Percentiles rank a stretch among this genome's conserved stretches.
phyloP scores from a whole-genome alignment of 768 basidiomycete species.

The Agrocybe chaxingu region DNA sequence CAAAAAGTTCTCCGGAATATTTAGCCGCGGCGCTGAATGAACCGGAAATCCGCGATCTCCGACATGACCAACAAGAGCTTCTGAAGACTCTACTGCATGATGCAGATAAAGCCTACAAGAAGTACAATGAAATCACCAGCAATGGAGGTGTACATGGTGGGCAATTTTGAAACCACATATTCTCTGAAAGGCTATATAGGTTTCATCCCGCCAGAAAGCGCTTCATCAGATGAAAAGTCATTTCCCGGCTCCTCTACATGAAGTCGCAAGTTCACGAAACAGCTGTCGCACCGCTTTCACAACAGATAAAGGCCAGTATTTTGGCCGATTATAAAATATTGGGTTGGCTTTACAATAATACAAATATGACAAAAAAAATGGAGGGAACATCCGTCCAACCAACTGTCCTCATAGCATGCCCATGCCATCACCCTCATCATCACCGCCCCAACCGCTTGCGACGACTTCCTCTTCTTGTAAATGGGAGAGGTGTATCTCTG shows the following conservation, averaged over 20 bases:
- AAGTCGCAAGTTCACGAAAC: too few relatives aligned
- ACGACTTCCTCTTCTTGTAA: slow-evolving; percentile 58
- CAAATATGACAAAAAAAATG: slow-evolving; percentile 10
- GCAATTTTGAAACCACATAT: too few relatives aligned
- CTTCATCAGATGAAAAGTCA: too few relatives aligned
- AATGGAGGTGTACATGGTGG: not conserved
- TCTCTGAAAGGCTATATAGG: too few relatives aligned
- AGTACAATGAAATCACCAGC: not conserved
- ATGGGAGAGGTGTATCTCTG: slow-evolving; percentile 17
- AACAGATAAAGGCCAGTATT: too few relatives aligned
- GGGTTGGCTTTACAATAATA: slow-evolving; percentile 2
- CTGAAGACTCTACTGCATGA: slow-evolving; percentile 4
- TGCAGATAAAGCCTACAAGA: slow-evolving; percentile 1
- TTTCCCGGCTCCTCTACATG: too few relatives aligned
- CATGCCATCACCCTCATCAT: slow-evolving; percentile 72
- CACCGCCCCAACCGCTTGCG: slow-evolving; percentile 73
- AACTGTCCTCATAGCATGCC: slow-evolving; percentile 48
- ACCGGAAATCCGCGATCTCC: not conserved
- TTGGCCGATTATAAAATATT: too few relatives aligned
- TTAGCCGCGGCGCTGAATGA: slow-evolving; percentile 2
- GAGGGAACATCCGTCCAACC: slow-evolving; percentile 3
- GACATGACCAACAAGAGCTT: slow-evolving; percentile 2
- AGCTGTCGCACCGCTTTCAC: too few relatives aligned
- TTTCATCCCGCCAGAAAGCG: too few relatives aligned
- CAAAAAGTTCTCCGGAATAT: not conserved